Evolutionary conservation across 805 yeast genomes (phyloP).

Genomic region (Candida xyloterini): DNA sequence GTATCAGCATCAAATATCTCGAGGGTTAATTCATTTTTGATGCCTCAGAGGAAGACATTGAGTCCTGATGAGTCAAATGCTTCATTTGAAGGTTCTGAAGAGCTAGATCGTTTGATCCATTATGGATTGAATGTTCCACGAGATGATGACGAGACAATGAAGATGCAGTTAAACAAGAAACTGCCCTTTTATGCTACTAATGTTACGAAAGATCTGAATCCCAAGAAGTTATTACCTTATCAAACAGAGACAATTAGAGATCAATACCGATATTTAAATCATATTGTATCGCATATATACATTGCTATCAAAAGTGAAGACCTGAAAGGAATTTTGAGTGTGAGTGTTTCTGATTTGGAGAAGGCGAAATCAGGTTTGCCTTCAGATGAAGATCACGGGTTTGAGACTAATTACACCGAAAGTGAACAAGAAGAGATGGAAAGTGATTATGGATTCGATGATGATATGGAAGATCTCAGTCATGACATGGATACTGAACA

Average conservation of each 20-base stretch:
- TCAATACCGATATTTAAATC: constrained; percentile 69
- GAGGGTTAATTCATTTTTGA: constrained; percentile 9
- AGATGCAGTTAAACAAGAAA: constrained; percentile 20
- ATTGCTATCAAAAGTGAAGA: constrained; percentile 75
- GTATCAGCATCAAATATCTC: constrained; percentile 23
- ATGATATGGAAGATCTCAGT: constrained; percentile 39
- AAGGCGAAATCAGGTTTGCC: constrained; percentile 25
- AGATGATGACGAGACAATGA: constrained; percentile 37
- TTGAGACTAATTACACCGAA: constrained; percentile 19
- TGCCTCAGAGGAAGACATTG: constrained; percentile 2
- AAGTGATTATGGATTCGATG: constrained; percentile 34
- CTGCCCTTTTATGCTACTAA: constrained; percentile 26
- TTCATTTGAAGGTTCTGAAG: constrained; percentile 16
- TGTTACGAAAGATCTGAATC: constrained; percentile 19
- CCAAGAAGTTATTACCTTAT: constrained; percentile 59
- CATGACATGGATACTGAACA: constrained; percentile 43
- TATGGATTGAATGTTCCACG: constrained; percentile 59
- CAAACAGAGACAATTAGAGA: constrained; percentile 63
- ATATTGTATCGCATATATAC: constrained; percentile 75
- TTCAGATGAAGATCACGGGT: neutral
- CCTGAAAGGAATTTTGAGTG: constrained; percentile 63
- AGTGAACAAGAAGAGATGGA: constrained; percentile 34
- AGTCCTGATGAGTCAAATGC: neutral
- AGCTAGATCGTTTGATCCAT: constrained; percentile 22
- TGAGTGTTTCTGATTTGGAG: constrained; percentile 67